These are phyloP conservation scores for Emergomyces pasteurianus DNA, from an alignment of 2,329 filamentous ascomycete species.

Conservation along the genomic window DNA sequence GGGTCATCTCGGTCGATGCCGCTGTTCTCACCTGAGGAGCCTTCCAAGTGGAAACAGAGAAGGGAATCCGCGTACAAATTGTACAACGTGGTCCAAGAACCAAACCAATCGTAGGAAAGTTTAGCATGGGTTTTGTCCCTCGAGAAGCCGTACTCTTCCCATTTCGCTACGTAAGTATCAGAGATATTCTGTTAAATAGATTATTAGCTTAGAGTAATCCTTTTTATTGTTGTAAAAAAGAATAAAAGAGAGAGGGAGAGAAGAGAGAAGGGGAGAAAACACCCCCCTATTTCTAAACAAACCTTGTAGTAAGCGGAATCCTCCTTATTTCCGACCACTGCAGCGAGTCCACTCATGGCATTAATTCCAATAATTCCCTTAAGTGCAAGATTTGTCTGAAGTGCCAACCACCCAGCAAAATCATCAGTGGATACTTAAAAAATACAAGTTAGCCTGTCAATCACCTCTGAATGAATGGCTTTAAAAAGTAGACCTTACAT, in stretches of 20 bases:
- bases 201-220: not conserved
- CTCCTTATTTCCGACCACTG: constrained; percentile 45
- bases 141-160: constrained; percentile 60
- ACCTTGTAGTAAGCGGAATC: constrained; percentile 49
- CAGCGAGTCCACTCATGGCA: constrained; percentile 61
- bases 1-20: constrained; percentile 6
- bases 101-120: constrained; percentile 67
- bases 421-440: constrained; percentile 72
- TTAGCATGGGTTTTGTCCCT: constrained; percentile 59
- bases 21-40: constrained; percentile 3
- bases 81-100: constrained; percentile 75
- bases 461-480: not conserved
- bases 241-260: too few relatives aligned
- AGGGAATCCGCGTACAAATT: constrained; percentile 72
- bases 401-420: constrained; percentile 64
- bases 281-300: constrained; percentile 3
- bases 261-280: too few relatives aligned
- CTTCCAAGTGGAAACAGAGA: constrained; percentile 62
- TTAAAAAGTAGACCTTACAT: constrained; percentile 32
- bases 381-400: constrained; percentile 71
- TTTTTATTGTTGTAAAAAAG: not conserved
- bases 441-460: not conserved
- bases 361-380: constrained; percentile 76
- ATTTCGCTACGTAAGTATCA: constrained; percentile 57
- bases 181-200: constrained; percentile 39